phyloP scores from a whole-genome alignment of 768 basidiomycete species.

The Flagelloscypha sp. region DNA sequence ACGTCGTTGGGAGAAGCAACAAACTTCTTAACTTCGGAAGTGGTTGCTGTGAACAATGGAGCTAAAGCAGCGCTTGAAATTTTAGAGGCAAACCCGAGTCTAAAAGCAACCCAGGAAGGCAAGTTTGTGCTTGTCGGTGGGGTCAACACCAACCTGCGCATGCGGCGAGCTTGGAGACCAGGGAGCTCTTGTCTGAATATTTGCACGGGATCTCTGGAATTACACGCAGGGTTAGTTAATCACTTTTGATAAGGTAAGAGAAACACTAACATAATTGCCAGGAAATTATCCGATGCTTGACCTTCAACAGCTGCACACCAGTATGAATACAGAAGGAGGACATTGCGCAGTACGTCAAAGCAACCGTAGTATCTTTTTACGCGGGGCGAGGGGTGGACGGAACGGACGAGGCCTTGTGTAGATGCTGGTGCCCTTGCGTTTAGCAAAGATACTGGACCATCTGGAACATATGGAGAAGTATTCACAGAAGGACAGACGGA shows the following conservation, averaged over 20 bases:
- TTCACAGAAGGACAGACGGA: constrained; percentile 52
- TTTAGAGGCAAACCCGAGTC: constrained; percentile 31
- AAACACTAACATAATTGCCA: constrained; percentile 13
- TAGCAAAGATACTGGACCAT: constrained; percentile 78
- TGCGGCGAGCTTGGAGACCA: constrained; percentile 51
- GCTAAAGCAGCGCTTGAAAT: constrained; percentile 47
- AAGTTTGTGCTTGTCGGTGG: constrained; percentile 71
- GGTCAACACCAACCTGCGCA: constrained; percentile 87
- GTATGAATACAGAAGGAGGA: constrained; percentile 44
- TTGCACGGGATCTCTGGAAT: constrained; percentile 60
- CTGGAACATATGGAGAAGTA: constrained; percentile 64
- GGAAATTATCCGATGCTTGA: constrained; percentile 82
- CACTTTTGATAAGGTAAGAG: background rate
- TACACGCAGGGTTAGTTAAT: constrained; percentile 52
- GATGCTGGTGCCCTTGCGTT: constrained; percentile 84
- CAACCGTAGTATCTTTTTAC: constrained; percentile 76
- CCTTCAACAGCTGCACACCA: constrained; percentile 75
- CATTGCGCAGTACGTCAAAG: constrained; percentile 61
- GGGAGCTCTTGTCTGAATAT: constrained; percentile 31
- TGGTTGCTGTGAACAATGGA: constrained; percentile 59
- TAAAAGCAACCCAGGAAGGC: constrained; percentile 25
- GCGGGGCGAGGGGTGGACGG: constrained; percentile 55
- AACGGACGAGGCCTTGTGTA: constrained; percentile 64
- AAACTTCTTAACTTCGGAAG: constrained; percentile 58
- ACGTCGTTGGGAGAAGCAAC: constrained; percentile 58